Evolutionary conservation across 2,329 filamentous ascomycete species (phyloP).

Genomic region (Emergomyces africanus): DNA sequence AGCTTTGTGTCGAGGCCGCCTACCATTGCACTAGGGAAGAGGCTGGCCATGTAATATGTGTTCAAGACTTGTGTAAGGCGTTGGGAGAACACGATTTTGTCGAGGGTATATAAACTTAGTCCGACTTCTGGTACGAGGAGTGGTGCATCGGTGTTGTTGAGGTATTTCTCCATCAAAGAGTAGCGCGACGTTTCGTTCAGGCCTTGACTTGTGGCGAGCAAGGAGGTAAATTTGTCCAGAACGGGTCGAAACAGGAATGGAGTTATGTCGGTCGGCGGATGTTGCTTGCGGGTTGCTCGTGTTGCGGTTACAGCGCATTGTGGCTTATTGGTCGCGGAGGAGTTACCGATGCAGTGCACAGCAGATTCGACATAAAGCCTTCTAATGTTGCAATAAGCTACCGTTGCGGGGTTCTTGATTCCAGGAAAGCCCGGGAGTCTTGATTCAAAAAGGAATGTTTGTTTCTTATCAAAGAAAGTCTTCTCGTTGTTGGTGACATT

Average conservation of each 20-base stretch:
- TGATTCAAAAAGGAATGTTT: constrained; percentile 5
- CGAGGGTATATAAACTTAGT: background rate
- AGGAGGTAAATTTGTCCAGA: background rate
- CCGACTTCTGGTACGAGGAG: background rate
- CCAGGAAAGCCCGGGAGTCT: background rate
- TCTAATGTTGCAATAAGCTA: constrained; percentile 4
- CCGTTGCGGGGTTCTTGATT: background rate
- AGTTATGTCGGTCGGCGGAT: constrained; percentile 5
- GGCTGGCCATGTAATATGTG: constrained; percentile 6
- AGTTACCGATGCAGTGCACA: constrained; percentile 1
- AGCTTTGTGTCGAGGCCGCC: background rate
- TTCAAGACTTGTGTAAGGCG: constrained; percentile 4
- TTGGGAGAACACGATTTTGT: constrained; percentile 1
- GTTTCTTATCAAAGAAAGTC: background rate
- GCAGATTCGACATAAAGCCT: constrained; percentile 7
- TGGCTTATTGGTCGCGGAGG: background rate
- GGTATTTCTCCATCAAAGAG: background rate
- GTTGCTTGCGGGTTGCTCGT: constrained; percentile 1
- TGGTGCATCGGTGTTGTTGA: constrained; percentile 7
- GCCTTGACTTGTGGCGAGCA: background rate
- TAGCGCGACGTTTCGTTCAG: background rate
- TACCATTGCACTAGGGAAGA: constrained; percentile 3
- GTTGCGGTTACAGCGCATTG: constrained; percentile 5
- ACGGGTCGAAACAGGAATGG: background rate
- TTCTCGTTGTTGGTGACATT: constrained; percentile 5